Evolutionary conservation across 306 rosid genomes (phyloP), one percentile per base, ranked within the genome.

Genomic region (Cucumis cinereus): DNA sequence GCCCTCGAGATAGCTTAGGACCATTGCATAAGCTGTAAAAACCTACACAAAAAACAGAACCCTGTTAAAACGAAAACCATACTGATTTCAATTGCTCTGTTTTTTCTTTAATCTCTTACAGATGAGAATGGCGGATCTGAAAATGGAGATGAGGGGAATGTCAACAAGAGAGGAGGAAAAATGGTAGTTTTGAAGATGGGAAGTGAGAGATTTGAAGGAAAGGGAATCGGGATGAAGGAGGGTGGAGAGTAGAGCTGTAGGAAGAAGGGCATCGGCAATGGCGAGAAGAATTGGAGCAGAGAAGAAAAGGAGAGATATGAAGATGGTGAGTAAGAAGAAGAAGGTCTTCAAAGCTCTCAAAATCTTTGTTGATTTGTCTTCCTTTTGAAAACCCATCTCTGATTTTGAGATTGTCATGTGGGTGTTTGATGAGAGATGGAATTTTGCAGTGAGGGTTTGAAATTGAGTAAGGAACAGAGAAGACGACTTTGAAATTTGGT

Each of bases 11-110:
- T 7, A 93, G 90, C 28, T 87, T 85, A 1, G 94, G 97, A 36
- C 98, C 97, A 78, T 93, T 92, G 14, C 97, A 93, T 41, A 84
- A 79, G 77, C 96, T 86, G 77, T 93, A 93, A 79, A 93, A 92
- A 79, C 98, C 98, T 93, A 19, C 36, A 74, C 5, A 47, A 49
- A 47, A 47, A 49, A 49, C 53, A 49, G 17, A 49, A 6, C 7
- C 19, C 53, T 43, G 49, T 43, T 43, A 43, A 43, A 43, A 43
- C 49, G 13, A n/a, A n/a, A n/a, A 43, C 14, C 3, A 13, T 13
- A 2, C 14, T 10, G 38, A n/a, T 1, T 35, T 55, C 33, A 12
- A 56, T 12, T 7, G 9, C 10, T 15, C 15, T 56, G 61, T 22
- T 22, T 56, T 64, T 0, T 9, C 19, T 19, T 3, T 8, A 50